Evolutionary conservation across 176 grass and related monocot genomes (phyloP), one percentile per base, ranked within the genome.

Genomic region (Cenchrus purpureus): DNA sequence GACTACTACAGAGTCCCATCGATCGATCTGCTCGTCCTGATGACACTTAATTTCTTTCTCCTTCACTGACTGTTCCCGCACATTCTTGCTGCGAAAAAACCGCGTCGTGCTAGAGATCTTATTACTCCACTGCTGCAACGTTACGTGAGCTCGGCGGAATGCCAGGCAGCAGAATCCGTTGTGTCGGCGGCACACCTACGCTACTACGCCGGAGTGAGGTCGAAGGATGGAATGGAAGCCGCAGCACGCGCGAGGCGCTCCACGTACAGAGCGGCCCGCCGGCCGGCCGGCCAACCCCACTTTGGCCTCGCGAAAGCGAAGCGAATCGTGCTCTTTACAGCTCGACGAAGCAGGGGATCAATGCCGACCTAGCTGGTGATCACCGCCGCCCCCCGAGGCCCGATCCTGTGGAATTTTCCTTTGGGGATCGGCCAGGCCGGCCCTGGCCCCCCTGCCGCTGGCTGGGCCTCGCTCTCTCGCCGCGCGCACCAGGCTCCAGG

Each of bases 281-380:
- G 37, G 37, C 37, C 37, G 37, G 37, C 37, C 37, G 37, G 37
- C 37, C 37, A 40, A 40, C 32, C 52, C 67, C 67, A 29, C 82
- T 64, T 44, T 44, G 45, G 45, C 58, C 6, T 52, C 51, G 32
- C 71, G 66, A 84, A 84, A 84, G 82, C 82, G 71, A 76, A 42
- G 2, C 46, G 55, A 75, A 84, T 75, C 70, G 17, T 12, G 31
- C 4, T 8, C 82, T 84, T 84, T 84, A 75, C 82, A 84, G 82
- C 82, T 66, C 71, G 59, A 43, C 12, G 71, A 29, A 73, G 19
- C 29, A 49, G 12, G 8, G 57, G 81, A 83, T 83, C 69, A 52
- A 74, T 83, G 70, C 69, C 25, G 12, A 43, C 19, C 14, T 56
- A 83, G 68, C 70, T 83, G 81, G 40, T 81, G 61, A 73, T 83